Percentiles rank a stretch among this genome's conserved stretches.
Conservation (phyloP, 192 early-diverging fungal genomes). For the Chytriomyces hyalinus region DNA sequence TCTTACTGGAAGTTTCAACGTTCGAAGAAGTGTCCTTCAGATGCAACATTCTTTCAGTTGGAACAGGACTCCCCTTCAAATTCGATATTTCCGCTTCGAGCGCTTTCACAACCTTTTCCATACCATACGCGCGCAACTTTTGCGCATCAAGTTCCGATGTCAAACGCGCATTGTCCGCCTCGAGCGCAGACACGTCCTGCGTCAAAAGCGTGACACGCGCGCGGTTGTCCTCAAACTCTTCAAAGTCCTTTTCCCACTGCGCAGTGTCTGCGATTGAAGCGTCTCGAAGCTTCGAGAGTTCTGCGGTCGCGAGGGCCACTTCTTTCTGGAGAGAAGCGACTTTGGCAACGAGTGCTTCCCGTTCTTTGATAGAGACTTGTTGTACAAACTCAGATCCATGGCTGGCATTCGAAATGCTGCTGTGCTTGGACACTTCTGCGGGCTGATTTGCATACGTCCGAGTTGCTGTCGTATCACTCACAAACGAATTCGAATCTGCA, state of each 20-base stretch:
- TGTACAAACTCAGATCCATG: no score
- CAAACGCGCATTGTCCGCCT: background rate
- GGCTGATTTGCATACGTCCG: no score
- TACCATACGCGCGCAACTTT: background rate
- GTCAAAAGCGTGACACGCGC: conserved; percentile 1
- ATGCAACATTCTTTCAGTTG: no score
- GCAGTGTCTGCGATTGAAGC: background rate
- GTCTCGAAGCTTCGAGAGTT: background rate
- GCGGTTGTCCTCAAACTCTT: conserved; percentile 33
- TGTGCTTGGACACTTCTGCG: no score
- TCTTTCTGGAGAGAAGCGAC: background rate
- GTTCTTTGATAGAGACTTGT: no score
- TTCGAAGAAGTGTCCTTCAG: no score
- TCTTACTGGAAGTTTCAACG: no score
- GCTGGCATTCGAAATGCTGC: no score
- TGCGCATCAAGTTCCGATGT: background rate
- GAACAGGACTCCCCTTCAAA: background rate
- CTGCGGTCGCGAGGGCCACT: background rate
- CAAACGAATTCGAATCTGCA: no score
- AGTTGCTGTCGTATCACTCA: no score
- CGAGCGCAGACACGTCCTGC: background rate
- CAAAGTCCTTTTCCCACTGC: conserved; percentile 25
- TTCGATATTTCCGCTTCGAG: conserved; percentile 12
- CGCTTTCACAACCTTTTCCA: background rate
- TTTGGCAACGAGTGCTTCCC: background rate